Conservation (phyloP, 2,329 filamentous ascomycete genomes). For the Paecilomyces sp. region DNA sequence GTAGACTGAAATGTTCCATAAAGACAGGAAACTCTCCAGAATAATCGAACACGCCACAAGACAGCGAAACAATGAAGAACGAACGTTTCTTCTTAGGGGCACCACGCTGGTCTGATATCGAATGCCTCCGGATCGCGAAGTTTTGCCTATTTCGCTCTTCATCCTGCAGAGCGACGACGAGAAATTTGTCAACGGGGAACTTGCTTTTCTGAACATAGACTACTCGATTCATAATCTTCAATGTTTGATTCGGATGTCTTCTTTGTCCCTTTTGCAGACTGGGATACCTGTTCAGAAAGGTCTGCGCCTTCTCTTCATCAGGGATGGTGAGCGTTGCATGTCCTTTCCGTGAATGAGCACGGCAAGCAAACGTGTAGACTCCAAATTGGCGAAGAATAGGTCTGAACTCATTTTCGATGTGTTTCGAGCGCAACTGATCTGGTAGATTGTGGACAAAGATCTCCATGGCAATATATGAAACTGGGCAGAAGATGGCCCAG, state of each 20-base stretch:
- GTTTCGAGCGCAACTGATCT: slow-evolving; percentile 10
- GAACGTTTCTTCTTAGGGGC: slow-evolving; percentile 4
- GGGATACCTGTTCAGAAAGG: slow-evolving; percentile 11
- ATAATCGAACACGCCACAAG: slow-evolving; percentile 46
- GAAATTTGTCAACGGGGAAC: slow-evolving; percentile 10
- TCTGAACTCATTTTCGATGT: slow-evolving; percentile 13
- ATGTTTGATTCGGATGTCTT: slow-evolving; percentile 1
- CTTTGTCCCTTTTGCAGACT: slow-evolving; percentile 5
- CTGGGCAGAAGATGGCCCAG: not conserved
- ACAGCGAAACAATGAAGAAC: slow-evolving; percentile 20
- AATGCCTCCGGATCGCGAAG: slow-evolving; percentile 1
- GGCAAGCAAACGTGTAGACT: slow-evolving; percentile 15
- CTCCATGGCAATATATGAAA: slow-evolving; percentile 11
- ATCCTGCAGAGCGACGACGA: slow-evolving; percentile 9
- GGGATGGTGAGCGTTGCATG: slow-evolving; percentile 15
- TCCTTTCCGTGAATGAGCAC: slow-evolving; percentile 8
- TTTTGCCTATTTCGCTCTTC: slow-evolving; percentile 11
- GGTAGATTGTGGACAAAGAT: slow-evolving; percentile 19
- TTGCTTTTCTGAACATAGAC: slow-evolving; percentile 12
- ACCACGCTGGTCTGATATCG: slow-evolving; percentile 3
- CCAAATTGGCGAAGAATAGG: slow-evolving; percentile 11
- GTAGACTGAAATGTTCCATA: slow-evolving; percentile 18
- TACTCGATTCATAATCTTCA: slow-evolving; percentile 10
- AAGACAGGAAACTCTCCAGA: slow-evolving; percentile 32
- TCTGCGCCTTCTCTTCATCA: slow-evolving; percentile 11